These are phyloP conservation scores for Trichoderma atroviride DNA, from an alignment of 2,329 filamentous ascomycete species.

Conservation along the genomic window DNA sequence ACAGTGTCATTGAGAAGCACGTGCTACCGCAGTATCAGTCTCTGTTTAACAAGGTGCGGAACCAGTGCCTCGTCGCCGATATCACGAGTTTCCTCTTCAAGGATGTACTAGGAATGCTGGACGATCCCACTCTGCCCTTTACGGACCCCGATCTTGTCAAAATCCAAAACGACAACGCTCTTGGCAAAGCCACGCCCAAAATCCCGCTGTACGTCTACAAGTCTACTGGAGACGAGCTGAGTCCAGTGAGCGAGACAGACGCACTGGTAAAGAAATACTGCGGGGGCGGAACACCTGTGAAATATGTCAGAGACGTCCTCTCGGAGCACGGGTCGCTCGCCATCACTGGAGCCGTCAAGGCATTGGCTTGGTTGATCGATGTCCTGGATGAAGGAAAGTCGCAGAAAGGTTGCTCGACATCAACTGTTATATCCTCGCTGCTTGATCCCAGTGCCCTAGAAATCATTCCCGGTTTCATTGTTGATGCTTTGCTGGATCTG, in stretches of 20 bases:
- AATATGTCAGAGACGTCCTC: conserved; percentile 47
- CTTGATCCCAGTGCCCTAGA: conserved; percentile 26
- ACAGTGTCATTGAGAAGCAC: conserved; percentile 26
- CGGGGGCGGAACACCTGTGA: background rate
- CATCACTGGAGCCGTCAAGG: conserved; percentile 27
- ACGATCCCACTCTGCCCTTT: conserved; percentile 37
- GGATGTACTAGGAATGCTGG: conserved; percentile 47
- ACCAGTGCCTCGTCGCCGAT: conserved; percentile 35
- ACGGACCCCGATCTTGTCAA: conserved; percentile 32
- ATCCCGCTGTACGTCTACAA: conserved; percentile 57
- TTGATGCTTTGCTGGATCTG: conserved; percentile 25
- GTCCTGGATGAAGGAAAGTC: conserved; percentile 24
- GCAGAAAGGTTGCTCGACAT: conserved; percentile 1
- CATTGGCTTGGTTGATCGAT: conserved; percentile 29
- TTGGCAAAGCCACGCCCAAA: conserved; percentile 45
- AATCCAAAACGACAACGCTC: conserved; percentile 36
- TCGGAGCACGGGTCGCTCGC: conserved; percentile 42
- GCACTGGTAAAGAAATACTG: conserved; percentile 43
- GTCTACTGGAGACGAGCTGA: conserved; percentile 50
- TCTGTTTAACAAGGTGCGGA: conserved; percentile 37
- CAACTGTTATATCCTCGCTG: conserved; percentile 27
- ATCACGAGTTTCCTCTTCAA: conserved; percentile 36
- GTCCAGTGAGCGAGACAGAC: conserved; percentile 49
- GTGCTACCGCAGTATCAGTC: conserved; percentile 31
- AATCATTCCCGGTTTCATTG: conserved; percentile 27